phyloP scores from a whole-genome alignment of 225 moss, liverwort and hornwort genomes.

The Pleurozium schreberi region DNA sequence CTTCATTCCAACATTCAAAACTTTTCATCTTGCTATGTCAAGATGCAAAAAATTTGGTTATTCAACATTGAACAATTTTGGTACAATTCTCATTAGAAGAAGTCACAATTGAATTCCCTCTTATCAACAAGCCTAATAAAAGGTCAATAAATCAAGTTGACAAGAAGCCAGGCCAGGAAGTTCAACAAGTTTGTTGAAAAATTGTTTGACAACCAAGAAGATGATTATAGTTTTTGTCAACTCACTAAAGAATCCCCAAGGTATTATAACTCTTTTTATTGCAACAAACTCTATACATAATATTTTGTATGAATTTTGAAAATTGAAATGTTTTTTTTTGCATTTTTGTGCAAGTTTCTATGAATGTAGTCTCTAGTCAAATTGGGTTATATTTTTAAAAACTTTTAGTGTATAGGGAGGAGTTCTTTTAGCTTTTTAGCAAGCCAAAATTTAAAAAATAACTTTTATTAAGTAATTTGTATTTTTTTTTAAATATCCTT shows the following conservation, averaged over 20 bases:
- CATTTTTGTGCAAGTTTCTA: background rate
- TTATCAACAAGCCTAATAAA: rapidly evolving
- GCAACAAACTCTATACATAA: background rate
- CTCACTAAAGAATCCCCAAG: background rate
- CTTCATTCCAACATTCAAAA: background rate
- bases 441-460: background rate
- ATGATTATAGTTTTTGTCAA: background rate
- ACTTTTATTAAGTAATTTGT: background rate
- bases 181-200: background rate
- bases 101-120: background rate
- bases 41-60: rapidly evolving
- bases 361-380: background rate
- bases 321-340: background rate
- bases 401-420: too few species aligned
- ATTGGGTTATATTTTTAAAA: too few species aligned
- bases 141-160: background rate
- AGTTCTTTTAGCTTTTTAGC: background rate
- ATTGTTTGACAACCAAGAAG: background rate
- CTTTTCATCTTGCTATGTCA: background rate
- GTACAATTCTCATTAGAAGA: background rate
- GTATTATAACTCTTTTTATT: rapidly evolving
- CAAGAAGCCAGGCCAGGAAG: rapidly evolving
- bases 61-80: background rate
- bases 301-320: background rate
- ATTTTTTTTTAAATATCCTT: background rate